phyloP scores from a whole-genome alignment of 2,329 filamentous ascomycete genomes.

The Emericellopsis atlantica region DNA sequence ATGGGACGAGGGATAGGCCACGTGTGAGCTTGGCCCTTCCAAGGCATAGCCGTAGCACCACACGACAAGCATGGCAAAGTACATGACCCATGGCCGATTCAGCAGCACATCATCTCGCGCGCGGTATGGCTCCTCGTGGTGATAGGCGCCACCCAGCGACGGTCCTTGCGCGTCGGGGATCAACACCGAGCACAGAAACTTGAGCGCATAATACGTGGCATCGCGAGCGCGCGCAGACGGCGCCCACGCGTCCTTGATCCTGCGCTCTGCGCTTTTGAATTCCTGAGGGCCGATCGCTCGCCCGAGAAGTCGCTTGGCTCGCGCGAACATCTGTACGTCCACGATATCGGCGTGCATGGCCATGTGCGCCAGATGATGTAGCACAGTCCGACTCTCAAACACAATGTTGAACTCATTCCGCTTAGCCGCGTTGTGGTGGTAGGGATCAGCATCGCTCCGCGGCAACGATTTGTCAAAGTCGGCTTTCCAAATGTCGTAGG shows the following conservation, averaged over 20 bases:
- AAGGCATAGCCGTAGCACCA: constrained; percentile 92
- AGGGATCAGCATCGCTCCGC: constrained; percentile 43
- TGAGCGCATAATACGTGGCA: constrained; percentile 82
- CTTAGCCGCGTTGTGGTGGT: constrained; percentile 40
- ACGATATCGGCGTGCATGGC: constrained; percentile 95
- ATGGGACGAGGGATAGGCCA: constrained; percentile 39
- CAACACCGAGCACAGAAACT: constrained; percentile 77
- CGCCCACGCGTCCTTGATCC: constrained; percentile 85
- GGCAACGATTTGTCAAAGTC: constrained; percentile 78
- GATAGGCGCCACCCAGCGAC: constrained; percentile 23
- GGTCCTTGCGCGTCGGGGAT: constrained; percentile 33
- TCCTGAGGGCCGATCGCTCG: constrained; percentile 75
- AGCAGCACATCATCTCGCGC: constrained; percentile 81
- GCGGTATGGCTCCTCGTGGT: constrained; percentile 46
- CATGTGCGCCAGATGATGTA: constrained; percentile 94
- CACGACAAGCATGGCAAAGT: constrained; percentile 82
- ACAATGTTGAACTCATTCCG: constrained; percentile 53
- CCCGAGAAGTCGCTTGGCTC: constrained; percentile 73
- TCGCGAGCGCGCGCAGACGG: constrained; percentile 79
- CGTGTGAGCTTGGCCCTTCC: constrained; percentile 58
- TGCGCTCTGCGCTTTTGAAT: constrained; percentile 62
- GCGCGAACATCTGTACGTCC: constrained; percentile 93
- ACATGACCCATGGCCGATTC: constrained; percentile 90
- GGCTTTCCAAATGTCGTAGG: constrained; percentile 87
- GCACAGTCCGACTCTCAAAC: constrained; percentile 76